These are phyloP conservation scores for Ilex paraguariensis DNA, from an alignment of 305 asterid genomes.

Conservation along the genomic window DNA sequence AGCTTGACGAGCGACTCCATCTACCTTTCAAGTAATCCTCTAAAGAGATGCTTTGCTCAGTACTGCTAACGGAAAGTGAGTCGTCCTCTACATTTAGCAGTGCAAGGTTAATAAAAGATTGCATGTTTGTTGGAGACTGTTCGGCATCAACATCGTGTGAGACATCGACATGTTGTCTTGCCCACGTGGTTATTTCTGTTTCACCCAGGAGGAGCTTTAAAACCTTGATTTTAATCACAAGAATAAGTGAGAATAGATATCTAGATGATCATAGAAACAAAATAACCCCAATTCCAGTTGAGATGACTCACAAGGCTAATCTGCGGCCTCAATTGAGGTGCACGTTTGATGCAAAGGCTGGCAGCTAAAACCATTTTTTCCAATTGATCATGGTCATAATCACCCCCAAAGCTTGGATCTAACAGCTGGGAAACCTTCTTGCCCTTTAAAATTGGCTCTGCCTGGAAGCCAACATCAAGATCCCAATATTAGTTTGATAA, in stretches of 20 bases:
- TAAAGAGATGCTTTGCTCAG: conserved; percentile 52
- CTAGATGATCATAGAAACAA: background rate
- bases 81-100: conserved; percentile 67
- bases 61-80: conserved; percentile 54
- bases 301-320: conserved; percentile 45
- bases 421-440: conserved; percentile 46
- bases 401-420: conserved; percentile 47
- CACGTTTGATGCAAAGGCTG: conserved; percentile 59
- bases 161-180: conserved; percentile 34
- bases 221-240: conserved; percentile 30
- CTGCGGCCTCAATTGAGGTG: conserved; percentile 66
- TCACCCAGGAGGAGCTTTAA: conserved; percentile 72
- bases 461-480: conserved; percentile 37
- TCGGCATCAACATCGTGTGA: conserved; percentile 15
- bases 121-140: conserved; percentile 49
- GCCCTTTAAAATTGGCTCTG: conserved; percentile 51
- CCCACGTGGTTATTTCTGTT: conserved; percentile 44
- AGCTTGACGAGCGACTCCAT: conserved; percentile 75
- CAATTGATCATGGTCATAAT: conserved; percentile 46
- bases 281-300: background rate
- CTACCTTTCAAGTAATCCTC: conserved; percentile 72
- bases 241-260: background rate
- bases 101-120: conserved; percentile 76
- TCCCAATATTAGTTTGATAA: background rate
- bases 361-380: conserved; percentile 74